A percentile compares a stretch with the other conserved stretches of the same genome.
phyloP scores from a whole-genome alignment of 495 filamentous ascomycete species.

The Bombardia bombarda region DNA sequence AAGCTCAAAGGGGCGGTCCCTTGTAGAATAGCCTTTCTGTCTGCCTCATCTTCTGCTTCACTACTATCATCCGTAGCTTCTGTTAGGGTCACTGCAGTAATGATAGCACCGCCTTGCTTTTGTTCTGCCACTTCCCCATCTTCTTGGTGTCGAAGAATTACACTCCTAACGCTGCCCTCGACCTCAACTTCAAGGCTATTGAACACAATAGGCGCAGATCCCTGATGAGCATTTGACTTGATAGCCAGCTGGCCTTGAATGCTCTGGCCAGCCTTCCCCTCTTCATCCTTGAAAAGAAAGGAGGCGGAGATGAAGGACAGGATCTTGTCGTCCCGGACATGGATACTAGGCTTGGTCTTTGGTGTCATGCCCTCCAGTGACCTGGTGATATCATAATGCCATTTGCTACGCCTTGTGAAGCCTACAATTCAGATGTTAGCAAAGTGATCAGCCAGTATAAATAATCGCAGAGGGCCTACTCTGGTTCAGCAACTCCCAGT shows the following conservation, averaged over 20 bases:
- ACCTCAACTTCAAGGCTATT: conserved; percentile 57
- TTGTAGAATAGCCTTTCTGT: conserved; percentile 21
- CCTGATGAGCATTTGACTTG: conserved; percentile 56
- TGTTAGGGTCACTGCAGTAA: conserved; percentile 11
- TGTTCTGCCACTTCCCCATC: conserved; percentile 1
- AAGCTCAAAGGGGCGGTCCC: conserved; percentile 62
- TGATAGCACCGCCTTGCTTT: conserved; percentile 2
- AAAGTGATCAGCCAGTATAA: too few species aligned
- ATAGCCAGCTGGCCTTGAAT: conserved; percentile 66
- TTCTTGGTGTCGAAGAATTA: conserved; percentile 36
- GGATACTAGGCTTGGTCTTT: conserved; percentile 53
- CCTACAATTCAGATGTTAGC: conserved; percentile 27
- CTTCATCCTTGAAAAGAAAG: conserved; percentile 63
- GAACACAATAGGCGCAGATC: conserved; percentile 56
- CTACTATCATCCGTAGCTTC: conserved; percentile 5
- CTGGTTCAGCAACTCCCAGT: conserved; percentile 72
- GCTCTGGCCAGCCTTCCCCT: conserved; percentile 79
- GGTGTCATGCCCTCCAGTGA: conserved; percentile 52
- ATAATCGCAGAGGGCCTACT: conserved; percentile 29
- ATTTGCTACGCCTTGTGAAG: conserved; percentile 52
- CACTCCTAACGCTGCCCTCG: conserved; percentile 57
- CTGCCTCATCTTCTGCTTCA: conserved; percentile 20
- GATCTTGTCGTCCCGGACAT: conserved; percentile 57
- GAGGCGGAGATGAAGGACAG: conserved; percentile 63
- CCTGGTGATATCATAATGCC: conserved; percentile 67